A percentile compares a stretch with the other conserved stretches of the same genome.
Evolutionary conservation across 495 filamentous ascomycete genomes (phyloP).

Genomic region (Chaetomium tenue): DNA sequence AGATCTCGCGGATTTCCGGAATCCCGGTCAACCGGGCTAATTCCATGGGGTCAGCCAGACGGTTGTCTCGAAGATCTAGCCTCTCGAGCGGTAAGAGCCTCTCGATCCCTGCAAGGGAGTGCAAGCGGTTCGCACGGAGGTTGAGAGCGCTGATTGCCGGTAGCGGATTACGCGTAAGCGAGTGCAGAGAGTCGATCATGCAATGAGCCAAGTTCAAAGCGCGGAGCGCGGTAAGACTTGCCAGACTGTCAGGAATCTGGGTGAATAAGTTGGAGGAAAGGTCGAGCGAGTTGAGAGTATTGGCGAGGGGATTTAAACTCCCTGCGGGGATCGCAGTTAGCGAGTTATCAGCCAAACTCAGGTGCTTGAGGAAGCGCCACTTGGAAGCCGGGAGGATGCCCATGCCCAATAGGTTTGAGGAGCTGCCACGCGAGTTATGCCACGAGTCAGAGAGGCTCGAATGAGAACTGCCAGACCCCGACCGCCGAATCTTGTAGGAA

Average conservation of each 20-base stretch:
- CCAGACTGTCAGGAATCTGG: conserved; percentile 85
- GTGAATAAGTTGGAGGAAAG: conserved; percentile 87
- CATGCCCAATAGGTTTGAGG: conserved; percentile 65
- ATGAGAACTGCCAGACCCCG: conserved; percentile 87
- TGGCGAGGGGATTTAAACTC: conserved; percentile 76
- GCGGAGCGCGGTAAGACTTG: conserved; percentile 74
- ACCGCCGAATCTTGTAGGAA: conserved; percentile 71
- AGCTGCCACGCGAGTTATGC: conserved; percentile 62
- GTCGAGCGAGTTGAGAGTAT: conserved; percentile 85
- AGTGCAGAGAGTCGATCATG: conserved; percentile 95
- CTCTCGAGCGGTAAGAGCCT: conserved; percentile 82
- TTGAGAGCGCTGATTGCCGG: conserved; percentile 93
- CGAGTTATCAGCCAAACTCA: conserved; percentile 88
- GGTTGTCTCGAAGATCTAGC: conserved; percentile 89
- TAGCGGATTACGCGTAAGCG: conserved; percentile 77
- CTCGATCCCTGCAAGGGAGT: conserved; percentile 87
- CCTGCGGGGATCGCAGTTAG: conserved; percentile 71
- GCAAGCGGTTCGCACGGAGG: conserved; percentile 82
- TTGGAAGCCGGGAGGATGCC: conserved; percentile 74
- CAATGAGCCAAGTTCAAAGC: conserved; percentile 91
- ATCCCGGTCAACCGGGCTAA: conserved; percentile 84
- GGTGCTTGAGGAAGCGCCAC: conserved; percentile 90
- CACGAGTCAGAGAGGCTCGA: conserved; percentile 75
- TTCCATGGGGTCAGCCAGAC: conserved; percentile 83
- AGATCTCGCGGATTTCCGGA: conserved; percentile 88